Base-by-base conservation (phyloP, 2,329 filamentous ascomycete genomes). In the Capronia epimyces region DNA sequence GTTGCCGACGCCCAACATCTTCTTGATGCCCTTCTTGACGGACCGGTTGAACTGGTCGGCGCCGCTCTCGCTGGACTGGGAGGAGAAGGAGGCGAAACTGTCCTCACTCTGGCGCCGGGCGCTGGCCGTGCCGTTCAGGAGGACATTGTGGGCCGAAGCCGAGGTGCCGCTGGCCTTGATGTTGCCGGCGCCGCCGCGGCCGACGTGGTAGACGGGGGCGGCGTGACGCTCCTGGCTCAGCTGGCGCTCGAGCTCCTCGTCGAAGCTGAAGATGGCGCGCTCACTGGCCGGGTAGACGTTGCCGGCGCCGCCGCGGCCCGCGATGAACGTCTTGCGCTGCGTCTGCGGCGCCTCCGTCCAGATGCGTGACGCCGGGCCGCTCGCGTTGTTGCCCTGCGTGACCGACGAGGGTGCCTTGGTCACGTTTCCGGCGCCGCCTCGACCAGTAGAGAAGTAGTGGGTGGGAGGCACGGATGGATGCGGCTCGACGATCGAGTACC, bases 191-290 rank as follows among this genome's bases (percentile, higher is more conserved):
- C 81, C 81, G 16, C 80, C 81, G 39, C 81, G 74, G 37, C 81
- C 81, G 56, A 83, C 76, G 64, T 82, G 78, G 72, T 82, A 83
- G 55, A 83, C 75, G 15, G 81, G 81, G 2, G 80, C 79, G 41
- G 75, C 70, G 52, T 74, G 69, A 54, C 71, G 70, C 59, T 71
- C 71, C 29, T 76, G 71, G 50, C 75, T 72, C 56, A 78, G 69
- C 53, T 81, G 76, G 51, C 75, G 75, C 59, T 79, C 74, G 45
- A 84, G 73, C 62, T 84, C 81, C 69, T 84, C 81, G 65, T 84
- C 81, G 68, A 84, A 84, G 66, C 75, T 78, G 73, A 83, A 83
- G 65, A 83, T 82, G 63, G 77, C 73, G 34, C 78, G 73, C 60
- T 83, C 76, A 54, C 53, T 43, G 13, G 46, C 31, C 8, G 62